Evolutionary conservation across 495 filamentous ascomycete species (phyloP).

Genomic region (Talaromyces adpressus): DNA sequence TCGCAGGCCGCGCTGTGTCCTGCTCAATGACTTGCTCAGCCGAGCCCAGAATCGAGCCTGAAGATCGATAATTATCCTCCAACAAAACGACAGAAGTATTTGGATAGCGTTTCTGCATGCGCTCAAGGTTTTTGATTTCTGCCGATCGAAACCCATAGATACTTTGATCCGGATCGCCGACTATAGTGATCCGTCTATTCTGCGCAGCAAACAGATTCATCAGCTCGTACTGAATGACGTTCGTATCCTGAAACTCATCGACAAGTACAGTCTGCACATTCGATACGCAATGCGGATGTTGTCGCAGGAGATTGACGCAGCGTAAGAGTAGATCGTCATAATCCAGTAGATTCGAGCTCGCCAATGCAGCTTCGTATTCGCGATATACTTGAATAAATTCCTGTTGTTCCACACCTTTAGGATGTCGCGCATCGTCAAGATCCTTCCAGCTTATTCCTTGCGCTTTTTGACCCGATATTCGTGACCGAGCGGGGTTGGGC

Average conservation of each 20-base stretch:
- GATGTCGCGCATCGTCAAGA: conserved; percentile 27
- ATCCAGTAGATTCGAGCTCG: conserved; percentile 77
- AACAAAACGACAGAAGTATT: conserved; percentile 76
- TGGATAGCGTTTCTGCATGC: conserved; percentile 68
- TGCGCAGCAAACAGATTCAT: conserved; percentile 81
- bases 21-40: conserved; percentile 90
- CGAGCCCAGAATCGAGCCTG: conserved; percentile 74
- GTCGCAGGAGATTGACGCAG: conserved; percentile 72
- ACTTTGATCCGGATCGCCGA: conserved; percentile 96
- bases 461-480: conserved; percentile 85
- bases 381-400: conserved; percentile 69
- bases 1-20: conserved; percentile 71
- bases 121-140: conserved; percentile 81
- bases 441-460: conserved; percentile 49
- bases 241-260: conserved; percentile 98
- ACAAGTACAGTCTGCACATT: conserved; percentile 91
- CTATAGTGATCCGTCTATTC: conserved; percentile 75
- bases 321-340: conserved; percentile 90
- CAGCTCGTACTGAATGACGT: conserved; percentile 87
- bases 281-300: conserved; percentile 75
- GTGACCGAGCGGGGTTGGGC: conserved; percentile 55
- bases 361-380: conserved; percentile 71
- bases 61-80: conserved; percentile 96
- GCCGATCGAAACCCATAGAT: conserved; percentile 98
- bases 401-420: conserved; percentile 54